Conservation (phyloP, 495 filamentous ascomycete species). For the Lophiotrema nucula region DNA sequence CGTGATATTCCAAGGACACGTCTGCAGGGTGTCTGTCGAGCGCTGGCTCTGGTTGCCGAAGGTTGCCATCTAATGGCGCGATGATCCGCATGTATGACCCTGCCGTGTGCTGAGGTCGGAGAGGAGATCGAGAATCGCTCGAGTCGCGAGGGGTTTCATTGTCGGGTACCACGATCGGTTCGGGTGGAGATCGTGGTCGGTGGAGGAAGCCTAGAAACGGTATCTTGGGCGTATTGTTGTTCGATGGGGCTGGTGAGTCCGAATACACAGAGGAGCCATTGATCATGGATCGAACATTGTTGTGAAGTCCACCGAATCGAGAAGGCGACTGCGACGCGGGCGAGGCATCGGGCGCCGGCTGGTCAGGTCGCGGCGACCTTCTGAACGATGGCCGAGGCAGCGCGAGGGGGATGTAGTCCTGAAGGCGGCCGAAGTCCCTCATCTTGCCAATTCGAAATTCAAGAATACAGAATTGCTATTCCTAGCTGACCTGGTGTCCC, state of each 20-base stretch:
- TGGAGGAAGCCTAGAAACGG: constrained; percentile 32
- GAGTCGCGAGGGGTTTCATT: constrained; percentile 22
- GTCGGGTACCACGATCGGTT: constrained; percentile 13
- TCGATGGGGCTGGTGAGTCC: constrained; percentile 19
- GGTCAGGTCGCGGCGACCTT: constrained; percentile 18
- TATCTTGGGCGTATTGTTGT: constrained; percentile 29
- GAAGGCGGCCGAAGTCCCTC: constrained; percentile 2
- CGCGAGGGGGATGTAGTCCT: not conserved
- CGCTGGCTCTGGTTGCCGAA: constrained; percentile 5
- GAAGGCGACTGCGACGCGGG: constrained; percentile 18
- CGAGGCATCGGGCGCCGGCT: constrained; percentile 6
- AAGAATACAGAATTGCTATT: constrained; percentile 4
- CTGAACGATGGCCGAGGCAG: constrained; percentile 3
- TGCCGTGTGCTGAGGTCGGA: constrained; percentile 30
- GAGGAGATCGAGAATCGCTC: constrained; percentile 26
- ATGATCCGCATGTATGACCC: constrained; percentile 30
- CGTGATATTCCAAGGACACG: constrained; percentile 13
- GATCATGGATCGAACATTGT: constrained; percentile 32
- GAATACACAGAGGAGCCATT: constrained; percentile 35
- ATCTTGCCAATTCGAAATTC: not conserved
- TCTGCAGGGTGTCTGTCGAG: constrained; percentile 22
- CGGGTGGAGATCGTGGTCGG: constrained; percentile 20
- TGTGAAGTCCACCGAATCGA: constrained; percentile 23
- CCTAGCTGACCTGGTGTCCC: not conserved
- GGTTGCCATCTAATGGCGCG: constrained; percentile 7